Conservation (phyloP, 2,329 filamentous ascomycete species). For the Decorospora gaudefroyi region DNA sequence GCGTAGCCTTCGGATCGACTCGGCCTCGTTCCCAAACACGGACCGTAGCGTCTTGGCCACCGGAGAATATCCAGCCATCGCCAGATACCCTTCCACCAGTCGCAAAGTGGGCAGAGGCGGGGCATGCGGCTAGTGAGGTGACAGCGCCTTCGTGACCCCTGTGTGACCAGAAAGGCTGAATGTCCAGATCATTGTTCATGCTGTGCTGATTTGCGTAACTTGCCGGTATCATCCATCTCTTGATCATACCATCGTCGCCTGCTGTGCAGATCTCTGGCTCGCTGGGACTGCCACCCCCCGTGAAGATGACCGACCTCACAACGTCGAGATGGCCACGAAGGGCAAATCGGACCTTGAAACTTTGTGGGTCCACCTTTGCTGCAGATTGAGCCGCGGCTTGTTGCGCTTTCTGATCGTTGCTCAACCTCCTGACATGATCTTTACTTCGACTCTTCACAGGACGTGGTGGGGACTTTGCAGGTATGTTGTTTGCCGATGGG, state of each 20-base stretch:
- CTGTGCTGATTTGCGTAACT: conserved; percentile 68
- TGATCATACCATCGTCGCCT: conserved; percentile 93
- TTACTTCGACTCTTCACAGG: conserved; percentile 71
- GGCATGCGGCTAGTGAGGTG: conserved; percentile 83
- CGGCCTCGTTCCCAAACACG: conserved; percentile 94
- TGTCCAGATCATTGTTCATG: conserved; percentile 79
- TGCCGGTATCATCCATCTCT: conserved; percentile 91
- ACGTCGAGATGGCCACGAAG: conserved; percentile 91
- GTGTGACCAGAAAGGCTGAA: conserved; percentile 92
- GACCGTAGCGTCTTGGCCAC: conserved; percentile 89
- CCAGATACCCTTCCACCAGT: conserved; percentile 85
- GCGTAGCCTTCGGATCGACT: conserved; percentile 90
- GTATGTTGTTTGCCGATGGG: conserved; percentile 75
- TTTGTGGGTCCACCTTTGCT: conserved; percentile 68
- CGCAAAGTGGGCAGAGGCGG: conserved; percentile 83
- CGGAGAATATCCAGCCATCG: conserved; percentile 98
- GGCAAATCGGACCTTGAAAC: conserved; percentile 91
- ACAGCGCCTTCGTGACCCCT: conserved; percentile 91
- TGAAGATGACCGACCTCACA: conserved; percentile 93
- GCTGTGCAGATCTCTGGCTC: conserved; percentile 97
- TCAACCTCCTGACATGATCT: conserved; percentile 61
- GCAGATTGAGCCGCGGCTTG: conserved; percentile 48
- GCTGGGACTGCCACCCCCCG: conserved; percentile 89
- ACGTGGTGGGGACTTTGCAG: conserved; percentile 78
- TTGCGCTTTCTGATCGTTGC: conserved; percentile 65